Conservation (phyloP, 345 rosid genomes). For the Turritis glabra region DNA sequence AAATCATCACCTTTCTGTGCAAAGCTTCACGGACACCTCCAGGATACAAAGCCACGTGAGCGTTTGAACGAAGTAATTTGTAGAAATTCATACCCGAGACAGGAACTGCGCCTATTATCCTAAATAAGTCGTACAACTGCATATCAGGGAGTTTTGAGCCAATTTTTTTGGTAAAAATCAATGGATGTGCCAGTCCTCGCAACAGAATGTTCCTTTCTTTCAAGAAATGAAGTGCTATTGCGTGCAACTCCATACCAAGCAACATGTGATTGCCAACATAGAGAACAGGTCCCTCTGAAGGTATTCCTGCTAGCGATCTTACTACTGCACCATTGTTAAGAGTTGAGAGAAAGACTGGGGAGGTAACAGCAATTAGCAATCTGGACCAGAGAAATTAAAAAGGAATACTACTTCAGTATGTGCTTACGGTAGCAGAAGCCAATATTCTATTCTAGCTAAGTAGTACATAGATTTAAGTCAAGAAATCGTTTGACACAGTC, state of each 20-base stretch:
- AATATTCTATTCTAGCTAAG: background rate
- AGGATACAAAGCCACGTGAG: conserved; percentile 66
- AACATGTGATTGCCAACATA: conserved; percentile 79
- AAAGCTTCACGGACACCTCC: conserved; percentile 81
- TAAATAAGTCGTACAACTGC: conserved; percentile 45
- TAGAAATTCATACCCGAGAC: conserved; percentile 59
- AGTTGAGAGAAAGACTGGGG: conserved; percentile 69
- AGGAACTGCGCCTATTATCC: conserved; percentile 66
- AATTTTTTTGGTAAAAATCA: conserved; percentile 41
- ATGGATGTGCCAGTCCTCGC: conserved; percentile 74
- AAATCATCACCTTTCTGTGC: conserved; percentile 56
- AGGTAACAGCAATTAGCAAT: conserved; percentile 34
- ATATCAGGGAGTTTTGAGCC: conserved; percentile 45
- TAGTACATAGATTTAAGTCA: background rate
- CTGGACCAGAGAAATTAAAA: conserved; percentile 38
- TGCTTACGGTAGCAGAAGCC: background rate
- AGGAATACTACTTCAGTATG: background rate
- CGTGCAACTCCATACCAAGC: conserved; percentile 56
- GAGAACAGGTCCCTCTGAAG: conserved; percentile 74
- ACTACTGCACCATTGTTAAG: conserved; percentile 65
- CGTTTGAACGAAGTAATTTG: conserved; percentile 62
- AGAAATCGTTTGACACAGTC: background rate
- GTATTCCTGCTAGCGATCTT: conserved; percentile 75
- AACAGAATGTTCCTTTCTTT: conserved; percentile 57
- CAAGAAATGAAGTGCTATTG: conserved; percentile 49